Evolutionary conservation across 129 eudicot species (phyloP), one percentile per base, ranked within the genome.

Genomic region (Flaveria linearis): DNA sequence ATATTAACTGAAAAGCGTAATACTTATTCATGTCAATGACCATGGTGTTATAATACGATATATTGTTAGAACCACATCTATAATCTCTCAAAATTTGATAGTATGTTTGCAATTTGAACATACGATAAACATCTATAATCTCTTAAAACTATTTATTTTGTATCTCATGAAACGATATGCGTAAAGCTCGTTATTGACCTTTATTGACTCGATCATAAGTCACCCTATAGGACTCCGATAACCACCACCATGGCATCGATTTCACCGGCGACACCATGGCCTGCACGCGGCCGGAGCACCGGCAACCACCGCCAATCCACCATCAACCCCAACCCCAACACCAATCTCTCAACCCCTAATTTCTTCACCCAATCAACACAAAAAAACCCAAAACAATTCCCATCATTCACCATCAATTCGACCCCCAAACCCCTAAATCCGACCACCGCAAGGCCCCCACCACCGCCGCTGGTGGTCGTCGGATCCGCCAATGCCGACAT

Each of bases 401-500:
- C 79, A 1, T 74, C 82, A 11, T 41, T 86, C 57, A 47, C 79
- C 73, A 2, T 82, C 56, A 82, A 82, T 28, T 78, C 92, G 26
- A 2, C 85, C 68, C 61, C 86, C 80, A 11, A 73, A 73, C 49
- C 68, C 55, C 56, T 39, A 69, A 62, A 43, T 53, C 78, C 20
- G 47, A 9, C 76, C 73, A 53, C 71, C 62, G 76, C 42, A 30
- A 36, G 5, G 0, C 5, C 55, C 10, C 20, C 71, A 4, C 85
- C 87, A 17, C 97, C 94, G 13, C 62, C 96, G 11, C 56, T 90
- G 0, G 96, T 93, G 9, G 96, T 93, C 16, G 96, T 93, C 33
- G 98, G 98, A 80, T 90, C 96, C n/a, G 98, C 98, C 84, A 93
- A 93, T 76, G 98, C 96, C 3, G 96, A 93, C 72, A 88, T 93